Evolutionary conservation across 2,329 filamentous ascomycete species (phyloP).

Genomic region (Tolypocladium sp.): DNA sequence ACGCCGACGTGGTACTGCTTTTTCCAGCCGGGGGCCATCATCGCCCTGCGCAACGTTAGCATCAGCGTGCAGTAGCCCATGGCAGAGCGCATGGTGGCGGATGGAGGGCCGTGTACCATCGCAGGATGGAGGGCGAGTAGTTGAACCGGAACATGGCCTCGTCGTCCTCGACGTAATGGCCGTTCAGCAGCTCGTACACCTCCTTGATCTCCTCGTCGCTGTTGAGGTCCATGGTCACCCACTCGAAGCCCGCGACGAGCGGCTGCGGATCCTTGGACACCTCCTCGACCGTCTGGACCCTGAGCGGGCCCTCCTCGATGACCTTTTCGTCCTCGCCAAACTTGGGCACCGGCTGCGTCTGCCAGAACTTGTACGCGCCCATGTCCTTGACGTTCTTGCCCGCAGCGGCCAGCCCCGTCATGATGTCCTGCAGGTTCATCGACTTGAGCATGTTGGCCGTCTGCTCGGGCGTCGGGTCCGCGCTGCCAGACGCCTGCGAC

Average conservation of each 20-base stretch:
- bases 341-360: conserved; percentile 87
- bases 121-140: conserved; percentile 80
- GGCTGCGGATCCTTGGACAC: conserved; percentile 69
- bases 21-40: conserved; percentile 90
- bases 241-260: conserved; percentile 80
- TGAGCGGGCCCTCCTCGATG: conserved; percentile 74
- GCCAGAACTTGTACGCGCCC: conserved; percentile 97
- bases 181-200: conserved; percentile 81
- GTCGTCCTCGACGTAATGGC: conserved; percentile 95
- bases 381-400: conserved; percentile 93
- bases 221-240: conserved; percentile 82
- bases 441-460: conserved; percentile 48
- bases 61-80: conserved; percentile 2
- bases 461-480: conserved; percentile 27
- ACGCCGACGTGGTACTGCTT: conserved; percentile 94
- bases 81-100: not conserved
- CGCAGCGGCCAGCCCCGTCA: conserved; percentile 65
- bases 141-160: conserved; percentile 97
- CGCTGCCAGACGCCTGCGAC: conserved; percentile 23
- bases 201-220: conserved; percentile 74
- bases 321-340: conserved; percentile 55
- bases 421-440: conserved; percentile 60
- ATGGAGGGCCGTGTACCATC: conserved; percentile 53
- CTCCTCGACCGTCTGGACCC: conserved; percentile 66
- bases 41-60: conserved; percentile 54